A percentile compares a stretch with the other conserved stretches of the same genome.
phyloP scores from a whole-genome alignment of 768 basidiomycete species.

The Russula brevipes region DNA sequence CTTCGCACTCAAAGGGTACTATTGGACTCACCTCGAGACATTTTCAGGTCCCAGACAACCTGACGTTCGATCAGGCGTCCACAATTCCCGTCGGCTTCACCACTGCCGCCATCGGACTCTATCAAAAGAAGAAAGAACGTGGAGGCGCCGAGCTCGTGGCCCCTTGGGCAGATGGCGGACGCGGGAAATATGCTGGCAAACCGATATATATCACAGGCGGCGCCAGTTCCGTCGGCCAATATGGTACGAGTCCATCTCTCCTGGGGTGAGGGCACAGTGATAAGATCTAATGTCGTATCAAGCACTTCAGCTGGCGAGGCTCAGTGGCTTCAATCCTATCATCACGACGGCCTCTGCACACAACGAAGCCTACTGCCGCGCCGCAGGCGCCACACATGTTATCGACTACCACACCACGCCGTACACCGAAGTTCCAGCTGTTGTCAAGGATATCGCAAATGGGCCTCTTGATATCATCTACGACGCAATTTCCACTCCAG shows the following conservation, averaged over 20 bases:
- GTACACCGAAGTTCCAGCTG: constrained; percentile 12
- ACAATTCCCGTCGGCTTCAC: constrained; percentile 46
- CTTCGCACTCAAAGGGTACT: not conserved
- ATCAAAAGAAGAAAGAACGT: constrained; percentile 33
- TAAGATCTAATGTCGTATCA: not conserved
- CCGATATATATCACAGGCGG: constrained; percentile 48
- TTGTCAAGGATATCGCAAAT: constrained; percentile 20
- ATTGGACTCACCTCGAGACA: not conserved
- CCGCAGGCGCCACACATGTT: constrained; percentile 23
- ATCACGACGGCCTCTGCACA: constrained; percentile 21
- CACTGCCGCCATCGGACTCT: constrained; percentile 47
- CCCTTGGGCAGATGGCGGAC: constrained; percentile 36
- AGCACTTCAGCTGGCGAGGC: constrained; percentile 24
- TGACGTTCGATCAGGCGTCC: constrained; percentile 46
- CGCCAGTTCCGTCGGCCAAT: constrained; percentile 46
- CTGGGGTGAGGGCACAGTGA: not conserved
- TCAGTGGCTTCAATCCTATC: constrained; percentile 25
- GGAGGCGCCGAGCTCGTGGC: constrained; percentile 35
- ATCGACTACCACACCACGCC: constrained; percentile 23
- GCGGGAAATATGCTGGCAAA: constrained; percentile 40
- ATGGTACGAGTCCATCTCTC: constrained; percentile 32
- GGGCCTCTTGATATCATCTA: constrained; percentile 16
- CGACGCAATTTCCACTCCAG: constrained; percentile 21
- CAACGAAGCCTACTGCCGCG: constrained; percentile 16
- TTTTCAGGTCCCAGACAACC: constrained; percentile 40